phyloP scores from a whole-genome alignment of 148 eudicot genomes.

The Vaccinium corymbosum region DNA sequence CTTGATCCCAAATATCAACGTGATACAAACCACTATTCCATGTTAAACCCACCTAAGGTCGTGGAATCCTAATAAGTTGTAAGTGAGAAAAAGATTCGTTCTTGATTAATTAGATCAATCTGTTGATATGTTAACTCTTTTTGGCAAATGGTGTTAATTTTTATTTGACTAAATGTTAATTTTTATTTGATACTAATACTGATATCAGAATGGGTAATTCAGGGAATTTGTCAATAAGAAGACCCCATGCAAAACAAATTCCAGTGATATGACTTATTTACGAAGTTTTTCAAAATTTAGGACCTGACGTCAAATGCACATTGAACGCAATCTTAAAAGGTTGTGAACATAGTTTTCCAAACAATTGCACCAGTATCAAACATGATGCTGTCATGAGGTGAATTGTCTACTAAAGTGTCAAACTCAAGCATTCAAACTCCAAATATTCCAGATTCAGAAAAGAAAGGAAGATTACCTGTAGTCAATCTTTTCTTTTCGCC shows the following conservation, averaged over 20 bases:
- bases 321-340: background rate
- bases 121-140: too few species aligned
- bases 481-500: slow-evolving; percentile 88
- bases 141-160: too few species aligned
- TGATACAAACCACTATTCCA: background rate
- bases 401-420: background rate
- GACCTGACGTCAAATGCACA: background rate
- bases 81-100: background rate
- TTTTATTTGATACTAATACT: too few species aligned
- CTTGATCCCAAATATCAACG: background rate
- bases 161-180: too few species aligned
- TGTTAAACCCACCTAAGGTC: background rate
- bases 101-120: background rate
- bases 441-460: background rate
- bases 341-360: too few species aligned
- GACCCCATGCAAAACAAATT: background rate
- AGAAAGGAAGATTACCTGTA: slow-evolving; percentile 42
- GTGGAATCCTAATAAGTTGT: background rate
- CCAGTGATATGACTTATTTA: background rate
- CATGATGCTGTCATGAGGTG: background rate
- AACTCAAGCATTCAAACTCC: background rate
- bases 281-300: background rate
- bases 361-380: too few species aligned
- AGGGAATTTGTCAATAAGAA: too few species aligned
- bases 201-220: too few species aligned